Evolutionary conservation across 169 alveolate genomes (phyloP).

Genomic region (Eimeria falciformis): DNA sequence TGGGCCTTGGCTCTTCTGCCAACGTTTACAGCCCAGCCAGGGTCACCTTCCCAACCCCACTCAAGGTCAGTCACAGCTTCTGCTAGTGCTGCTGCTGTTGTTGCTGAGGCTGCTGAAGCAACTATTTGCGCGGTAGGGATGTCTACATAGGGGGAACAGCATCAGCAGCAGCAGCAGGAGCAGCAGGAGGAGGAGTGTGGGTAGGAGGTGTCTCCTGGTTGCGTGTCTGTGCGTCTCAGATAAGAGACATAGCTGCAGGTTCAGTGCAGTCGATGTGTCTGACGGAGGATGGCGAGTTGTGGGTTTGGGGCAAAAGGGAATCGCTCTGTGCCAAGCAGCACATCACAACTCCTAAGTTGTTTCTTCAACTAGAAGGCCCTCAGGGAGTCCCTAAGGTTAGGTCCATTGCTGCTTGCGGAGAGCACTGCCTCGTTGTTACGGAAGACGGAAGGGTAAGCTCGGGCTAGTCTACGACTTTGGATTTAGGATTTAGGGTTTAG

Average conservation of each 20-base stretch:
- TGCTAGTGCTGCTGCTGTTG: not conserved
- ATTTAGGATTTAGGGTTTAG: not conserved
- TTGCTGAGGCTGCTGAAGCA: not conserved
- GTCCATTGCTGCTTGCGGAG: conserved; percentile 15
- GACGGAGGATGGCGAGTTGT: conserved; percentile 79
- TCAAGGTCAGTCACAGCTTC: not conserved
- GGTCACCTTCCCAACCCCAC: conserved; percentile 71
- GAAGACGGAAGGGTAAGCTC: conserved; percentile 23
- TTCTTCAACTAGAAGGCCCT: conserved; percentile 78
- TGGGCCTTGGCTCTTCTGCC: conserved; percentile 76
- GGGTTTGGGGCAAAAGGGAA: conserved; percentile 81
- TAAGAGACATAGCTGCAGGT: conserved; percentile 80
- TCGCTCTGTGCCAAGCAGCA: conserved; percentile 54
- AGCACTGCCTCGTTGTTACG: conserved; percentile 61
- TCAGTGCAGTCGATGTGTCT: conserved; percentile 79
- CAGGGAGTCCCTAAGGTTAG: conserved; percentile 75
- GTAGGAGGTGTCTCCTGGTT: not conserved
- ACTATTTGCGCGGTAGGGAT: too few relatives aligned
- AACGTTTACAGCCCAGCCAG: conserved; percentile 79
- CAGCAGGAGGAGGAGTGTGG: not conserved
- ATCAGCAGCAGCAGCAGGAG: not conserved
- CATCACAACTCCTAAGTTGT: conserved; percentile 63
- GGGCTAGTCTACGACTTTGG: not conserved
- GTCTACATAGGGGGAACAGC: not conserved
- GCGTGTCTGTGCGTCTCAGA: not conserved